Evolutionary conservation across 371 early-diverging fungal species (phyloP), one percentile per base, ranked within the genome.

Genomic region (Mortierella sp.): DNA sequence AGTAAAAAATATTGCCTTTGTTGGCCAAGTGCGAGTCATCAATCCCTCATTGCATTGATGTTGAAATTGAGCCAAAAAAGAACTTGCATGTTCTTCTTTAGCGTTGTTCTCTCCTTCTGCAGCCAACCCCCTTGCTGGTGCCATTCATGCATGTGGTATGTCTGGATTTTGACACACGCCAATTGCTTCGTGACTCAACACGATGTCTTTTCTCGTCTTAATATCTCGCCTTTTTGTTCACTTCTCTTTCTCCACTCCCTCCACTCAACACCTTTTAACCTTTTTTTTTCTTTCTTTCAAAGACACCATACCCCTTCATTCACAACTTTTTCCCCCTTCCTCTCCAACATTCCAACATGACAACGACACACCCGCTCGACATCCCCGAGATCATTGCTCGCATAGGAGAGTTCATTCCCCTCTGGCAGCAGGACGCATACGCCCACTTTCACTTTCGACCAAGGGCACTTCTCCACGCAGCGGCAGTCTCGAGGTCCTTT

Each of bases 351-450:
- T 5, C 29, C 32, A 21, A 51, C 72, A 46, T 29, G 21, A 16
- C 49, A n/a, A 48, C 63, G 63, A 63, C 75, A 14, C 63, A 60
- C 29, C 38, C 68, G 21, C 68, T 68, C 68, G 75, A 75, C 29
- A 27, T 75, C 27, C 80, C 80, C 18, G 80, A 80, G 65, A 63
- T 80, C 51, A 65, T 80, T n/a, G 27, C 27, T 16, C 43, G 41
- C 35, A 44, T 80, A 0, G 76, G 75, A 43, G 21, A 49, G 24
- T 65, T 51, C 54, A 70, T 80, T 44, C 75, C 72, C 1, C 27
- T 80, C 7, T 80, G 80, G 80, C 27, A 49, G 11, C 21, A 29
- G 3, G 51, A 51, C 54, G 43, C 48, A 2, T 32, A 54, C 21
- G 49, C 49, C 2, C 27, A 41, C 46, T 16, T 38, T 18, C 55